Evolutionary conservation across 192 early-diverging fungal species (phyloP).

Genomic region (Ambispora gerdemannii): DNA sequence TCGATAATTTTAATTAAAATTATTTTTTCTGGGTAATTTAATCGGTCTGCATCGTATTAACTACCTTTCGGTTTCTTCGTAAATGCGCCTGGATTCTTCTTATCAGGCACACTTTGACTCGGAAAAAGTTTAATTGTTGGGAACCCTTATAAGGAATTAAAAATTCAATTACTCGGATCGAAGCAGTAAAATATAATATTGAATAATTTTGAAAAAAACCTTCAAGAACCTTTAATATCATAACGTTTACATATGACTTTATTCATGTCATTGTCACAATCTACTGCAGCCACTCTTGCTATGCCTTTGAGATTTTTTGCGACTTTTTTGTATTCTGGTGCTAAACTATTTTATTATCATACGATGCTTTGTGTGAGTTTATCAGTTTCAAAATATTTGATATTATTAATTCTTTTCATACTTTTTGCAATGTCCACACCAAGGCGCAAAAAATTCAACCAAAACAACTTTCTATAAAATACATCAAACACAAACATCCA

Average conservation of each 20-base stretch:
- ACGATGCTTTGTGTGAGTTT: too few relatives aligned
- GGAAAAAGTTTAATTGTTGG: constrained; percentile 85
- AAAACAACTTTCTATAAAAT: constrained; percentile 65
- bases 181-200: not conserved
- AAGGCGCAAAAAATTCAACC: constrained; percentile 94
- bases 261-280: constrained; percentile 87
- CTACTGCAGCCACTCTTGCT: constrained; percentile 81
- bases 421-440: constrained; percentile 94
- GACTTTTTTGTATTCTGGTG: constrained; percentile 86
- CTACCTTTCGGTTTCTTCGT: constrained; percentile 38
- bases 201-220: too few relatives aligned
- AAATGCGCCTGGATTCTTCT: constrained; percentile 42
- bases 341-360: constrained; percentile 54
- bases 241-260: constrained; percentile 72
- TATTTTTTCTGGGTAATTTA: not conserved
- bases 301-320: constrained; percentile 80
- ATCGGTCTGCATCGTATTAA: not conserved
- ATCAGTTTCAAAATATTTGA: too few relatives aligned
- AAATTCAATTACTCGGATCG: not conserved
- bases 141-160: constrained; percentile 54
- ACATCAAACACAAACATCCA: not conserved
- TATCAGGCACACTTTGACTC: constrained; percentile 37
- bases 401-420: too few relatives aligned
- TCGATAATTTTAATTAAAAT: constrained; percentile 10
- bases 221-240: constrained; percentile 63